Conservation (phyloP, 345 rosid genomes). For the Angophora floribunda region DNA sequence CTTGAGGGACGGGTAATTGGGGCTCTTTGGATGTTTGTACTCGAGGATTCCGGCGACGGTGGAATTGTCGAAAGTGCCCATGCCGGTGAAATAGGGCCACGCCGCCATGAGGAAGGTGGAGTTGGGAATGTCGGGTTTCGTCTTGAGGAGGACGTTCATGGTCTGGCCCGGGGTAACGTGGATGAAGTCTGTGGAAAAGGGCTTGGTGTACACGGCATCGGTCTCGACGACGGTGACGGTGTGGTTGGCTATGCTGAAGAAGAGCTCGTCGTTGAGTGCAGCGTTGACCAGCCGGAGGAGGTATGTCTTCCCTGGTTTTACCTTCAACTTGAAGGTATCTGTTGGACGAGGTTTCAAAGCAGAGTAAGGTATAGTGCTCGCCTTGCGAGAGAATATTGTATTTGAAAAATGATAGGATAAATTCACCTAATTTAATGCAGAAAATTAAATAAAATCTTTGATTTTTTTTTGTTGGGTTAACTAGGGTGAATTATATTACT, state of each 20-base stretch:
- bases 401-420: neutral
- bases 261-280: constrained; percentile 54
- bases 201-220: constrained; percentile 33
- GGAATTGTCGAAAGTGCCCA: constrained; percentile 27
- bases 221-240: constrained; percentile 25
- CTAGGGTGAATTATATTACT: neutral
- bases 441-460: neutral
- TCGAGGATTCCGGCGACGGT: constrained; percentile 32
- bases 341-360: neutral
- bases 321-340: constrained; percentile 37
- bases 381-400: neutral
- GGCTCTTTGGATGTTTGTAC: constrained; percentile 12
- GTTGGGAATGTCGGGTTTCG: constrained; percentile 24
- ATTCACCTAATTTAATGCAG: neutral
- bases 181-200: constrained; percentile 14
- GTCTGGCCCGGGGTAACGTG: constrained; percentile 38
- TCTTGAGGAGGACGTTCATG: constrained; percentile 27
- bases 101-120: constrained; percentile 40
- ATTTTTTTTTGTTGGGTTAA: neutral
- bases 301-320: constrained; percentile 40
- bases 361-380: neutral
- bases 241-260: constrained; percentile 45
- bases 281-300: constrained; percentile 42
- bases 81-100: constrained; percentile 23
- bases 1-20: neutral